Evolutionary conservation across 116 monocot species (phyloP), one percentile per base, ranked within the genome.

Genomic region (Posidonia oceanica): DNA sequence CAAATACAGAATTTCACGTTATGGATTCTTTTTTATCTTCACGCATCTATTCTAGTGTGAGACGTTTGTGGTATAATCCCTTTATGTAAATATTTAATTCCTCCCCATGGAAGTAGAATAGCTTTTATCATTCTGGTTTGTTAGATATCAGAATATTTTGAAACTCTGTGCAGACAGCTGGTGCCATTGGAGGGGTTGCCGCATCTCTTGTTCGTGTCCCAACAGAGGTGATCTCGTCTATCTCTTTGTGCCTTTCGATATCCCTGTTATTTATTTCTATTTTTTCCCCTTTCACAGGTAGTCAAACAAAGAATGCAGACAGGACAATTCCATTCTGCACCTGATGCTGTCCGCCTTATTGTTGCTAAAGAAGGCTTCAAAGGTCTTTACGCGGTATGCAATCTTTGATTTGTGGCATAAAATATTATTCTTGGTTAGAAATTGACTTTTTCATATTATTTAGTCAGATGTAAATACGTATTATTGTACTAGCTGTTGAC

Each of bases 271-370:
- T 60, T 69, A 18, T 36, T 29, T 36, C 39, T 12, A 41, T 20
- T 76, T 16, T 39, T 52, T 69, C 66, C 13, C 42, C 4, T 71
- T 64, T 71, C 73, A 29, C 72, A 97, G 92, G 96, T 97, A 13
- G 84, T 99, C 68, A 99, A 99, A 75, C 93, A 93, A 86, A 90
- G 93, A 73, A 93, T 99, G 98, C 98, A 99, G 64, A 99, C 90
- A 4, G 81, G 90, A 36, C 98, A 99, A 56, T 99, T 99, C 77
- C 65, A 72, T 59, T 93, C 93, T 66, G 88, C 98, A 4, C 81
- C 90, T 76, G 75, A 90, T 71, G 98, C 93, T 61, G 88, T 93
- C 41, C 83, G 90, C 4, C 87, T 88, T 63, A 99, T 99, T 76
- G 65, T 93, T 76, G 72, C 83, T 20, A 99, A 84, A 76, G 98